phyloP scores from a whole-genome alignment of 345 rosid species.

The Psidium guajava region DNA sequence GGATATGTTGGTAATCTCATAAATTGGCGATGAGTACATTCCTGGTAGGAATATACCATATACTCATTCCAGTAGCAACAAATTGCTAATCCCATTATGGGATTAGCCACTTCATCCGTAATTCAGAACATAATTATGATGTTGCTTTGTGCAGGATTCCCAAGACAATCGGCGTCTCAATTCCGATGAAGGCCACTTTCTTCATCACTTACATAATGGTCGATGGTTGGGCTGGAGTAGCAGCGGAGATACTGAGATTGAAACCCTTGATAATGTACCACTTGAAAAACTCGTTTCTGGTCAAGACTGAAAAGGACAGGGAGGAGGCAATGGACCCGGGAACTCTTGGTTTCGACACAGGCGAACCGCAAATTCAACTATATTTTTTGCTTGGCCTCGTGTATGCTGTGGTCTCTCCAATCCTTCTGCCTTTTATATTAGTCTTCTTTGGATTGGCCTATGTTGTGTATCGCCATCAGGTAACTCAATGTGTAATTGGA shows the following conservation, averaged over 20 bases:
- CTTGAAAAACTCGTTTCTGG: constrained; percentile 68
- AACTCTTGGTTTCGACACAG: constrained; percentile 75
- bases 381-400: constrained; percentile 94
- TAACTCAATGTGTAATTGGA: background rate
- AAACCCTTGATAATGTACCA: constrained; percentile 76
- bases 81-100: background rate
- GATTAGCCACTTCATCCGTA: background rate
- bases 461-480: constrained; percentile 93
- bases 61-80: background rate
- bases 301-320: constrained; percentile 87
- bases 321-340: constrained; percentile 99
- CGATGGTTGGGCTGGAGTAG: constrained; percentile 99
- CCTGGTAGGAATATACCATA: background rate
- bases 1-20: background rate
- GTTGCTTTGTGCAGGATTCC: constrained; percentile 52
- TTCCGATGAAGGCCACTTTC: constrained; percentile 97
- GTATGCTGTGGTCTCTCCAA: constrained; percentile 80
- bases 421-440: constrained; percentile 76
- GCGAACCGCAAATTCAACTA: constrained; percentile 93
- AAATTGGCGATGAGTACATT: background rate
- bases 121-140: background rate
- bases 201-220: constrained; percentile 94
- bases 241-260: constrained; percentile 80
- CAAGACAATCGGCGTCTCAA: constrained; percentile 71
- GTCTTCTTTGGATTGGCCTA: constrained; percentile 79